Conservation (phyloP, 495 filamentous ascomycete species). For the Evansstolkia leycettana region DNA sequence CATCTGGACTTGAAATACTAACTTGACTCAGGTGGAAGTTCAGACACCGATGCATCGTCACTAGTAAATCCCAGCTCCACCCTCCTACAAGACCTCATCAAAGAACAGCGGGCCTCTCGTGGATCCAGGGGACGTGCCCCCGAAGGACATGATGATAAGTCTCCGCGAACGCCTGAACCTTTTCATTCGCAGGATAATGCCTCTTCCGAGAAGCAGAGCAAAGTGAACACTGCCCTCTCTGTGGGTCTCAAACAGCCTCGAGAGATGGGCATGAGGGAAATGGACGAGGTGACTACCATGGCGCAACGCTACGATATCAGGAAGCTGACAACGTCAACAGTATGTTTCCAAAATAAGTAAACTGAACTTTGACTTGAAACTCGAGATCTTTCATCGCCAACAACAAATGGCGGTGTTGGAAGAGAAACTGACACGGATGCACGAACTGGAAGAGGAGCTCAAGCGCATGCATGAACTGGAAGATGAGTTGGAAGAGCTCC, state of each 20-base stretch:
- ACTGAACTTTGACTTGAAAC: constrained; percentile 82
- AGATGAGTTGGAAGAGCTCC: constrained; percentile 47
- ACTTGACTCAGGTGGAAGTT: constrained; percentile 11
- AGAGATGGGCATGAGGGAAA: constrained; percentile 39
- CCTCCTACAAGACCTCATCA: constrained; percentile 34
- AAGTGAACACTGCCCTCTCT: constrained; percentile 12
- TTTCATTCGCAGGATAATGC: constrained; percentile 20
- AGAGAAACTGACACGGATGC: constrained; percentile 53
- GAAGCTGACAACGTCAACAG: constrained; percentile 9
- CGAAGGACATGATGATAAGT: constrained; percentile 13
- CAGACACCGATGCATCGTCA: constrained; percentile 15
- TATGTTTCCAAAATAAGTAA: constrained; percentile 59
- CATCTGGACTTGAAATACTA: not conserved
- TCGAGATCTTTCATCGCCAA: constrained; percentile 64
- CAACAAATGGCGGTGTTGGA: constrained; percentile 55
- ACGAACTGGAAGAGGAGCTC: constrained; percentile 55
- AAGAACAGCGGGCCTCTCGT: constrained; percentile 34
- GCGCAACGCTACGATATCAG: not conserved
- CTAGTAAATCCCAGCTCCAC: constrained; percentile 33
- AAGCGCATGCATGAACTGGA: constrained; percentile 54
- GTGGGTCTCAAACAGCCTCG: constrained; percentile 20
- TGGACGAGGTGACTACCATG: constrained; percentile 28
- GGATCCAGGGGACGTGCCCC: constrained; percentile 15
- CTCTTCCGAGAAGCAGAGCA: constrained; percentile 25
- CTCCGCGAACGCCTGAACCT: constrained; percentile 20